Evolutionary conservation across 345 rosid species (phyloP), one percentile per base, ranked within the genome.

Genomic region (Gossypium anomalum): DNA sequence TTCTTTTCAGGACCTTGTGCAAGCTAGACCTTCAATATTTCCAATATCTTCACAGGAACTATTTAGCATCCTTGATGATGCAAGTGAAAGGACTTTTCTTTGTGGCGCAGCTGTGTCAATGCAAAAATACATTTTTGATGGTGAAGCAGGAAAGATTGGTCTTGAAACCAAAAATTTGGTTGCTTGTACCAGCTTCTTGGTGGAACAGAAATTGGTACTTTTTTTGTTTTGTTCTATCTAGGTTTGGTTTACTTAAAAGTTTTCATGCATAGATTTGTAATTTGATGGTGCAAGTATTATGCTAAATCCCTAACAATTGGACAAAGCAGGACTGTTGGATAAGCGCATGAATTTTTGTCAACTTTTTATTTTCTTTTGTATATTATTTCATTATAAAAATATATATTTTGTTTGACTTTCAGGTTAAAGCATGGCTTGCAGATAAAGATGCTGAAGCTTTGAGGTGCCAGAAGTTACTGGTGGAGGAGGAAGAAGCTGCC

Each of bases 401-500:
- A 56, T 51, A 56, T 1, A 22, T 7, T 70, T 10, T 71, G 58
- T 74, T 75, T 74, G 75, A 25, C 67, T 61, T 43, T 74, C 74
- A 95, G 99, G 84, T 93, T 34, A 86, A 89, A 79, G 97, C 89
- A 41, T 96, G 98, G 98, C 88, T 90, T 60, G 93, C 93, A 67
- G 94, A 93, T 83, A 89, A 90, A 87, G 99, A 93, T 77, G 97
- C 94, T 25, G 97, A 93, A 84, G 97, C 98, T 75, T 78, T 93
- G 83, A 86, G 97, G 83, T 92, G 93, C 83, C 97, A 96, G 86
- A 89, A 92, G 77, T 81, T 91, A 83, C 87, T 93, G 34, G 86
- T 96, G 80, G 97, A 93, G 83, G 99, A 96, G 83, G 98, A 96
- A 85, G 99, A 93, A 86, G 97, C 97, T 78, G 92, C 94, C 55